Conservation (phyloP, 495 filamentous ascomycete genomes). For the Aspergillus indologenus region DNA sequence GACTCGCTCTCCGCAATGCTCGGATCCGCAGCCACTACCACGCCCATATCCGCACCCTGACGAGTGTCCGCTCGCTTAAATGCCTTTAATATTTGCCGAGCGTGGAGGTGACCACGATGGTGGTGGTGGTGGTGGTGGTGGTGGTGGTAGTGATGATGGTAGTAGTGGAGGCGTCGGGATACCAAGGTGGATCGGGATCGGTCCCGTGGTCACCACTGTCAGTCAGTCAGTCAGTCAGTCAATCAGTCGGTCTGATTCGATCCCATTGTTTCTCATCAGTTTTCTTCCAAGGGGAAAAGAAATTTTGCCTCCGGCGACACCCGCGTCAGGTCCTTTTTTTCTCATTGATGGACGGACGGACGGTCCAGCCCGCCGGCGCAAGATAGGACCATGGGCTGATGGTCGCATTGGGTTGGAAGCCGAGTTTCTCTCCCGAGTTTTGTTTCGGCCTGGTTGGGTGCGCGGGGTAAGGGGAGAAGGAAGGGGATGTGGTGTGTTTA, state of each 20-base stretch:
- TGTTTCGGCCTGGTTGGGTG: conserved; percentile 3
- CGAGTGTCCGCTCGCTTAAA: background rate
- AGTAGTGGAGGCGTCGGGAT: background rate
- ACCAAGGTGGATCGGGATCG: background rate
- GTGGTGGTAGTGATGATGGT: background rate
- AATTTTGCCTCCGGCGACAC: background rate
- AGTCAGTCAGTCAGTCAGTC: background rate
- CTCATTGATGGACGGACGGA: background rate
- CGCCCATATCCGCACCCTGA: no score
- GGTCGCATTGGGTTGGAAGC: background rate
- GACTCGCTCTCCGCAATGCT: no score
- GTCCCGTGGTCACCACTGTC: background rate
- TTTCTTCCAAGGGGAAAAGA: background rate
- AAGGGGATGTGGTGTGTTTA: no score
- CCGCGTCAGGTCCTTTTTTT: background rate
- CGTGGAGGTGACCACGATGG: background rate
- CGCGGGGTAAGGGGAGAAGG: no score
- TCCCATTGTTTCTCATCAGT: background rate
- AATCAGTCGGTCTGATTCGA: background rate
- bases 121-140: no score
- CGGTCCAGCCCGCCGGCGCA: background rate
- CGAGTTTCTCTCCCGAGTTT: background rate
- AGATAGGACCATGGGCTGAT: background rate
- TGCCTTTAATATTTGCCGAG: background rate
- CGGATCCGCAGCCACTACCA: no score